Evolutionary conservation across 2,329 filamentous ascomycete genomes (phyloP).

Genomic region (Penicillium sp.): DNA sequence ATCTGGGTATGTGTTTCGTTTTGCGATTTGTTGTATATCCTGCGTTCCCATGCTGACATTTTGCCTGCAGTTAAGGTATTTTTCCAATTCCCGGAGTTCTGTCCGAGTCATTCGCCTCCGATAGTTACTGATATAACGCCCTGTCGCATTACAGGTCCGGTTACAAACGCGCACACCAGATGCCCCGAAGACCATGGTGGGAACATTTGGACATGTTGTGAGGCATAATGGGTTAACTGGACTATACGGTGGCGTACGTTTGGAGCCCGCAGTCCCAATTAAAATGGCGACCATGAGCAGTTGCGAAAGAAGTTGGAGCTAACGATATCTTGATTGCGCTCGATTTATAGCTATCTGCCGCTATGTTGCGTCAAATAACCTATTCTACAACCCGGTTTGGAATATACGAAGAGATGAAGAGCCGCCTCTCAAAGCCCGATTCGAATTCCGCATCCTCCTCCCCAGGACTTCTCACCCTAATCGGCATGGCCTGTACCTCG

Average conservation of each 20-base stretch:
- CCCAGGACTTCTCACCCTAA: constrained; percentile 75
- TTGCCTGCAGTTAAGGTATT: constrained; percentile 59
- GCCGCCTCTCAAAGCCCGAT: constrained; percentile 56
- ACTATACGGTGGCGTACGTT: constrained; percentile 77
- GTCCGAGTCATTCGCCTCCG: constrained; percentile 8
- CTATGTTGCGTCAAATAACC: constrained; percentile 88
- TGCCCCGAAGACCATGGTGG: constrained; percentile 78
- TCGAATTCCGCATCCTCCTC: constrained; percentile 46
- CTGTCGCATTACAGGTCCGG: constrained; percentile 65
- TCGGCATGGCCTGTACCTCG: constrained; percentile 80
- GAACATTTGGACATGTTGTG: constrained; percentile 82
- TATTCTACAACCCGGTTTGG: constrained; percentile 97
- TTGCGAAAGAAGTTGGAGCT: constrained; percentile 3
- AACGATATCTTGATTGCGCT: constrained; percentile 6
- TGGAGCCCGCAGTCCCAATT: background rate
- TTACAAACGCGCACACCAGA: constrained; percentile 81
- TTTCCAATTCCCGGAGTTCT: constrained; percentile 3
- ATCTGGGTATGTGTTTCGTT: constrained; percentile 69
- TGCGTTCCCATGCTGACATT: constrained; percentile 24
- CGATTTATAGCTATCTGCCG: constrained; percentile 72
- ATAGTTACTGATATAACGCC: constrained; percentile 16
- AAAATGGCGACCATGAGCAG: background rate
- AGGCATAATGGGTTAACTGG: constrained; percentile 75
- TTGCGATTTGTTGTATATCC: background rate
- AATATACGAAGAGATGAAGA: constrained; percentile 92